These are phyloP conservation scores for Paramecium sexaurelia DNA, from an alignment of 73 alveolate genomes.

Conservation along the genomic window DNA sequence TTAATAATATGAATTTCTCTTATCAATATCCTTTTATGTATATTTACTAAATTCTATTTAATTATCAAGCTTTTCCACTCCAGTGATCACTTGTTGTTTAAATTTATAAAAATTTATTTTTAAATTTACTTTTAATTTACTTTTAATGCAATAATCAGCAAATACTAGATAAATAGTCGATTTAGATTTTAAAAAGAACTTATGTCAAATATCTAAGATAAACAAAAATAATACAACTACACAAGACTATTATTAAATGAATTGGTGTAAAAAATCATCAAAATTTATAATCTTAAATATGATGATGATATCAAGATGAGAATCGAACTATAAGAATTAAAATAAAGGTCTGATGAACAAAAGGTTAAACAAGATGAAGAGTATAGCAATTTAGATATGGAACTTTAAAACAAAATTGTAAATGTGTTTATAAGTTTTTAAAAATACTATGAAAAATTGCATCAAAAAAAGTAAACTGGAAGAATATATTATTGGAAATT, in stretches of 20 bases:
- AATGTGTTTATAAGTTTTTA: neutral
- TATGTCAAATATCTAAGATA: neutral
- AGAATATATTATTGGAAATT: neutral
- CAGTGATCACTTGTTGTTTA: neutral
- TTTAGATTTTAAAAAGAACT: neutral
- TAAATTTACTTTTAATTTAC: neutral
- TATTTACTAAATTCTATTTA: too few relatives aligned
- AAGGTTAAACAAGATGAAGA: neutral
- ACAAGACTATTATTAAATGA: neutral
- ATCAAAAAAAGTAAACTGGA: neutral
- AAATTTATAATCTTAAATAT: neutral
- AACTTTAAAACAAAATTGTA: neutral
- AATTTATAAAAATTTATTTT: neutral
- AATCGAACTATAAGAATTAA: neutral
- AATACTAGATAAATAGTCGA: neutral
- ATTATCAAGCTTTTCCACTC: neutral
- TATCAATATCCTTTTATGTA: too few relatives aligned
- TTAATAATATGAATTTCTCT: too few relatives aligned
- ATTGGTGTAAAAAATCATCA: neutral
- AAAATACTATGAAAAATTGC: neutral
- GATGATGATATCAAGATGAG: neutral
- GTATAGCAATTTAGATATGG: neutral
- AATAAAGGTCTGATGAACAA: neutral
- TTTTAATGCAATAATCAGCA: slow-evolving; percentile 25
- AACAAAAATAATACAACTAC: neutral